phyloP scores from a whole-genome alignment of 2,329 filamentous ascomycete species.

The Monosporascus sp. region DNA sequence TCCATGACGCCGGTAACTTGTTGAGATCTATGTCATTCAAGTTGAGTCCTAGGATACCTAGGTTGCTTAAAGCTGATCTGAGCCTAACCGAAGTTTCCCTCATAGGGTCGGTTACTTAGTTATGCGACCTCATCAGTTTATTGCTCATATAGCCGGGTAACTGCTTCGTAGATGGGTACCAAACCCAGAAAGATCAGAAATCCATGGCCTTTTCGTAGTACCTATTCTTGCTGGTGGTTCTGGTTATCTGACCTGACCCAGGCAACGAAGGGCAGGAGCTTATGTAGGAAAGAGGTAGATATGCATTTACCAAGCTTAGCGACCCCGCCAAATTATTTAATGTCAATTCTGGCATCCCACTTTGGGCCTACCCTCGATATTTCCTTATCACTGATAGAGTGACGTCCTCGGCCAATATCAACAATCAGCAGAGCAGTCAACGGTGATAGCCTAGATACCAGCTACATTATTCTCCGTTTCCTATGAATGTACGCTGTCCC shows the following conservation, averaged over 20 bases:
- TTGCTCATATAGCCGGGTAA: too few relatives aligned
- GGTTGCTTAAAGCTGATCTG: neutral
- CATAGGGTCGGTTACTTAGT: too few relatives aligned
- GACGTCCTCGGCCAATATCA: conserved; percentile 1
- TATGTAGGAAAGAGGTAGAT: too few relatives aligned
- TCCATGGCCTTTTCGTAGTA: too few relatives aligned
- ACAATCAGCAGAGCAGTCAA: neutral
- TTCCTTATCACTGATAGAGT: conserved; percentile 12
- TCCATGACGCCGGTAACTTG: conserved; percentile 39
- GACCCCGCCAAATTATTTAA: neutral
- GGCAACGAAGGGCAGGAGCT: too few relatives aligned
- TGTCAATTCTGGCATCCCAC: conserved; percentile 1
- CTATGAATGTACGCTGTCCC: neutral
- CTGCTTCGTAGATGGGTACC: too few relatives aligned
- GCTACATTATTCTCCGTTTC: neutral
- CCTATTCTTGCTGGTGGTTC: too few relatives aligned
- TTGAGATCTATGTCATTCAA: conserved; percentile 2
- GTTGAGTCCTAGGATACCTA: neutral
- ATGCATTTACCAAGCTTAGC: neutral
- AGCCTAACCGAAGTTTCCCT: too few relatives aligned
- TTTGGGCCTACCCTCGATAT: conserved; percentile 2
- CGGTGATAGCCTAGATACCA: neutral
- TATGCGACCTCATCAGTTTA: too few relatives aligned
- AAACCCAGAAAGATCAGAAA: too few relatives aligned
- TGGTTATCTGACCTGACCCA: too few relatives aligned